phyloP scores from a whole-genome alignment of 2,329 filamentous ascomycete species.

The Calonectria henricotiae region DNA sequence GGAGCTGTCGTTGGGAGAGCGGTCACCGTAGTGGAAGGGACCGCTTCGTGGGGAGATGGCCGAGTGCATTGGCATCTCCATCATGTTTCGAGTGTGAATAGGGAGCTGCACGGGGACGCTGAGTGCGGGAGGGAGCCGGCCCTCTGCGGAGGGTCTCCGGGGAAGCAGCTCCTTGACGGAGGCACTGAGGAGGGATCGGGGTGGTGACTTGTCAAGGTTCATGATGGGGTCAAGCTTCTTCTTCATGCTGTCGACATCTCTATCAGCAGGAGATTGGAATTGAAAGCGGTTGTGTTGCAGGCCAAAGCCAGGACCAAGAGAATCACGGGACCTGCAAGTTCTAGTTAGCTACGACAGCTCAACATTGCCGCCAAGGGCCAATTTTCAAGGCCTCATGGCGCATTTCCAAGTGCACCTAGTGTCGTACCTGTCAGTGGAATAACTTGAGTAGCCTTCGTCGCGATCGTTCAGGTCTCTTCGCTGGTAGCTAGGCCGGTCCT shows the following conservation, averaged over 20 bases:
- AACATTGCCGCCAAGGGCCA: not conserved
- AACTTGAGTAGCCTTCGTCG: conserved; percentile 65
- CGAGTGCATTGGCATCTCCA: conserved; percentile 66
- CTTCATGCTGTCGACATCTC: conserved; percentile 68
- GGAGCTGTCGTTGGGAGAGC: conserved; percentile 62
- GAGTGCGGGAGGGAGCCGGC: conserved; percentile 60
- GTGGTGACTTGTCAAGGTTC: conserved; percentile 64
- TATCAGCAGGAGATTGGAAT: conserved; percentile 64
- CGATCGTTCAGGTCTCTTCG: conserved; percentile 55
- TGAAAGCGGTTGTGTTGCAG: conserved; percentile 68
- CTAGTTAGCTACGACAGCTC: conserved; percentile 40
- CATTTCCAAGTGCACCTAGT: conserved; percentile 16
- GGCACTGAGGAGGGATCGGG: conserved; percentile 63
- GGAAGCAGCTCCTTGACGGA: conserved; percentile 61
- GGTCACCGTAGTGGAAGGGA: conserved; percentile 62
- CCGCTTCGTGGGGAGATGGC: conserved; percentile 65
- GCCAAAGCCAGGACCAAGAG: conserved; percentile 63
- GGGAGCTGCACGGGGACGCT: conserved; percentile 65
- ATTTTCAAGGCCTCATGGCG: conserved; percentile 12
- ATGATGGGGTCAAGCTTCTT: conserved; percentile 70
- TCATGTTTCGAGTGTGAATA: conserved; percentile 60
- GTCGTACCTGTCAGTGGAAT: conserved; percentile 59
- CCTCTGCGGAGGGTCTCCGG: conserved; percentile 59
- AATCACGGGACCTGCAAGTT: conserved; percentile 61
- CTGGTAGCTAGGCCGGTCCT: conserved; percentile 57